Evolutionary conservation across 306 rosid genomes (phyloP).

Genomic region (Prunus fruticosa): DNA sequence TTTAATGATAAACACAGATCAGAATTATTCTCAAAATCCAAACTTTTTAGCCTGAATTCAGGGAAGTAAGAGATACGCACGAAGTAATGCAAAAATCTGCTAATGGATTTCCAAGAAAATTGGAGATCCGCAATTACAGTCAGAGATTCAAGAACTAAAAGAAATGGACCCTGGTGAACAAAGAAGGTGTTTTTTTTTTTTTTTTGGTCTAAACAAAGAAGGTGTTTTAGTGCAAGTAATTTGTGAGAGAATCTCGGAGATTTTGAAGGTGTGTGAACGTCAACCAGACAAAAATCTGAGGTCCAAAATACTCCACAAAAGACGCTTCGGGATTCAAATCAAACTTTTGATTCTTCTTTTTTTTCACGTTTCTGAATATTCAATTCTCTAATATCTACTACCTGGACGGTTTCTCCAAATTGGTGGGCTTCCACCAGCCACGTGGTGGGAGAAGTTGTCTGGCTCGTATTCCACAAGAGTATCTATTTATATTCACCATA

Average conservation of each 20-base stretch:
- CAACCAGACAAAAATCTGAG: conserved; percentile 59
- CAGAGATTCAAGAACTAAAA: conserved; percentile 43
- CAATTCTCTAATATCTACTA: neutral
- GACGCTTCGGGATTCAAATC: conserved; percentile 30
- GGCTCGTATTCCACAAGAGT: neutral
- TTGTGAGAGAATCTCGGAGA: conserved; percentile 15
- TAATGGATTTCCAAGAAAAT: conserved; percentile 36
- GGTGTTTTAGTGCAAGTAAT: conserved; percentile 27
- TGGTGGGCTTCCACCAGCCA: conserved; percentile 30
- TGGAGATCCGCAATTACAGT: conserved; percentile 28
- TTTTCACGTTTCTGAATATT: neutral
- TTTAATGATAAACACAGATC: conserved; percentile 21
- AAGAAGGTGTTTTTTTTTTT: conserved; percentile 3
- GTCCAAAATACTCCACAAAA: conserved; percentile 41
- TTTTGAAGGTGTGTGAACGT: conserved; percentile 45
- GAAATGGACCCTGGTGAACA: conserved; percentile 23
- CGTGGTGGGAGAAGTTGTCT: conserved; percentile 31
- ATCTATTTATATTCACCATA: neutral
- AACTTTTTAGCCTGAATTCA: neutral
- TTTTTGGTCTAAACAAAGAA: conserved; percentile 12
- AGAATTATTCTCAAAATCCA: neutral
- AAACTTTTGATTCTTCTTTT: conserved; percentile 17
- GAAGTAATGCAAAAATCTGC: conserved; percentile 13
- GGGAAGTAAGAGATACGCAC: conserved; percentile 21
- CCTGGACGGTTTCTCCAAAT: conserved; percentile 29